These are phyloP conservation scores for Camellia japonica DNA, from an alignment of 148 eudicot species.

Conservation along the genomic window DNA sequence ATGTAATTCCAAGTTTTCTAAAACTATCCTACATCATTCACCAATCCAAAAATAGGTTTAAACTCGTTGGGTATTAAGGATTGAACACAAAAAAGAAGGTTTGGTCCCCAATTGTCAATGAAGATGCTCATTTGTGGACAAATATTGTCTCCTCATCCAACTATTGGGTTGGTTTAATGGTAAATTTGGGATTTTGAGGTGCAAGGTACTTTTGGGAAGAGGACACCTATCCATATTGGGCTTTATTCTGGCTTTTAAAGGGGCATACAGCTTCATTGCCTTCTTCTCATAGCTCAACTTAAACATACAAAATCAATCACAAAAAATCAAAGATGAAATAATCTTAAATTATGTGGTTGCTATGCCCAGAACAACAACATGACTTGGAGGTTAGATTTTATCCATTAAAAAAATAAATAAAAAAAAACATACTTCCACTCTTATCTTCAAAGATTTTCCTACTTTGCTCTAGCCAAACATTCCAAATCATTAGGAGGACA, in stretches of 20 bases:
- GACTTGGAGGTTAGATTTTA: background rate
- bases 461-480: background rate
- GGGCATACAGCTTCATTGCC: background rate
- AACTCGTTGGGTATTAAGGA: background rate
- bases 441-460: background rate
- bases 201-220: background rate
- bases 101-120: background rate
- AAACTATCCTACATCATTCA: background rate
- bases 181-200: background rate
- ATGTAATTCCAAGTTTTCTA: background rate
- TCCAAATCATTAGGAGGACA: background rate
- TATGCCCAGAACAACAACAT: background rate
- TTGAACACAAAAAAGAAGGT: background rate
- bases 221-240: background rate
- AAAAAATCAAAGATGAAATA: background rate
- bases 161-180: background rate
- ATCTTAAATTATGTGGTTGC: background rate
- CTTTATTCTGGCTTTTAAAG: background rate
- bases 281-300: background rate
- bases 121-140: background rate
- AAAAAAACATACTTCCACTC: background rate
- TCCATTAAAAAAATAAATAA: background rate
- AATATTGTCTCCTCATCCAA: background rate
- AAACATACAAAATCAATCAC: background rate
- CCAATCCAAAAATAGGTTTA: background rate